A percentile compares a stretch with the other conserved stretches of the same genome.
phyloP scores from a whole-genome alignment of 2,329 filamentous ascomycete species.

The Penicillium hesseltinei region DNA sequence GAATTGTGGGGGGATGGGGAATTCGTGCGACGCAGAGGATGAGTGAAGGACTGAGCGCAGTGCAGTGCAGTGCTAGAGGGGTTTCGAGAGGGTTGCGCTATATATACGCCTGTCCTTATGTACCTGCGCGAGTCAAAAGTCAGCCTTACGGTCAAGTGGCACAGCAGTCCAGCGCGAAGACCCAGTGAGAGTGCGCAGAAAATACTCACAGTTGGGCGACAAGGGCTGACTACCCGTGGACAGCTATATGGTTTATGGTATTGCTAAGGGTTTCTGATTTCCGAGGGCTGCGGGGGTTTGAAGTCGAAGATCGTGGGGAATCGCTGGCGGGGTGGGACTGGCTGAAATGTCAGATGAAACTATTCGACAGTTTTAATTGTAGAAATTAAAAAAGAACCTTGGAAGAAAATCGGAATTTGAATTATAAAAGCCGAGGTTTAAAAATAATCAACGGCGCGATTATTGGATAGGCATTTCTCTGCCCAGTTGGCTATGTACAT shows the following conservation, averaged over 20 bases:
- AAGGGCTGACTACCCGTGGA: background rate
- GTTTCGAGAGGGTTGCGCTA: background rate
- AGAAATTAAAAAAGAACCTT: background rate
- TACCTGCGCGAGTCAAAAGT: conserved; percentile 13
- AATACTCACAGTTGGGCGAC: background rate
- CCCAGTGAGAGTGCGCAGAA: background rate
- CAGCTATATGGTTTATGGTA: background rate
- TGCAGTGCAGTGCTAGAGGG: too few species aligned
- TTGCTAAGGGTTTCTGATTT: background rate
- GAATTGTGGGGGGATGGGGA: background rate
- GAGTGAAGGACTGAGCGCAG: background rate
- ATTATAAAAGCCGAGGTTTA: background rate
- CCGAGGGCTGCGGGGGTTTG: background rate
- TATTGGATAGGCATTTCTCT: background rate
- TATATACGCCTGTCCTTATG: conserved; percentile 5
- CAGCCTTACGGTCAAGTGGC: conserved; percentile 13
- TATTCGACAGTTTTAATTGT: too few species aligned
- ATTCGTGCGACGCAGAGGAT: background rate
- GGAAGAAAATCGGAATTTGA: background rate
- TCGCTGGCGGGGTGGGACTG: background rate
- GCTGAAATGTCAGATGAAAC: background rate
- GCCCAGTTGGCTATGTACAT: conserved; percentile 3
- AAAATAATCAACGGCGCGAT: background rate
- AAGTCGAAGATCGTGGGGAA: background rate
- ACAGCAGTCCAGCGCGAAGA: background rate